These are phyloP conservation scores for Lupinus albus DNA, from an alignment of 306 rosid genomes.

Conservation along the genomic window DNA sequence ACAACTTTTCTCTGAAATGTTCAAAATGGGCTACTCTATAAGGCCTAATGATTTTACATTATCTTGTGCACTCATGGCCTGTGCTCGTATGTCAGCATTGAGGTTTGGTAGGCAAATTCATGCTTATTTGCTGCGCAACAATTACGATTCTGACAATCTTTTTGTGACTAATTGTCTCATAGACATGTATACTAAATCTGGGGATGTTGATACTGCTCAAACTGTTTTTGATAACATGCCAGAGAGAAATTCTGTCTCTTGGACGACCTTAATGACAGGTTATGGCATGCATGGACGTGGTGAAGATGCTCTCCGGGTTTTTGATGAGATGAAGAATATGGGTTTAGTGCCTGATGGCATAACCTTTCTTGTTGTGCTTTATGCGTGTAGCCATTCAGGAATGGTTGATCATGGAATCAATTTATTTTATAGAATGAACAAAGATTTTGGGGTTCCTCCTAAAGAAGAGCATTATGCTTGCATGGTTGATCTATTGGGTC, in stretches of 20 bases:
- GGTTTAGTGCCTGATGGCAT: conserved; percentile 66
- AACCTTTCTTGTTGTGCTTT: conserved; percentile 74
- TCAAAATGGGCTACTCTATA: conserved; percentile 44
- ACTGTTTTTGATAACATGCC: conserved; percentile 63
- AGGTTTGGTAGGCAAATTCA: conserved; percentile 73
- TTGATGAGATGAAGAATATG: conserved; percentile 58
- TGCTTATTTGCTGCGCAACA: conserved; percentile 62
- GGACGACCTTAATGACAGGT: conserved; percentile 82
- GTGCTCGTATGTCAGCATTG: conserved; percentile 77
- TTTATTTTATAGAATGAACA: conserved; percentile 65
- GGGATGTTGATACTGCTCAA: conserved; percentile 73
- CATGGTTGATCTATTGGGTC: conserved; percentile 87
- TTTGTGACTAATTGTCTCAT: conserved; percentile 79
- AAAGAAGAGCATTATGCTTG: conserved; percentile 84
- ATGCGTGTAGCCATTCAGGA: conserved; percentile 91
- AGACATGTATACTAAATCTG: conserved; percentile 88
- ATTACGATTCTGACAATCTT: conserved; percentile 47
- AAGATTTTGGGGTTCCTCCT: conserved; percentile 65
- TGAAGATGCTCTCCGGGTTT: conserved; percentile 70
- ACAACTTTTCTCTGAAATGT: conserved; percentile 71
- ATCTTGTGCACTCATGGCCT: conserved; percentile 84
- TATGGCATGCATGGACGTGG: conserved; percentile 90
- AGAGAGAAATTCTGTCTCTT: conserved; percentile 68
- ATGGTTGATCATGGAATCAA: conserved; percentile 66
- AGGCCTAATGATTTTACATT: conserved; percentile 83